Evolutionary conservation across 179 eudicot species (phyloP).

Genomic region (Nepenthes alata): DNA sequence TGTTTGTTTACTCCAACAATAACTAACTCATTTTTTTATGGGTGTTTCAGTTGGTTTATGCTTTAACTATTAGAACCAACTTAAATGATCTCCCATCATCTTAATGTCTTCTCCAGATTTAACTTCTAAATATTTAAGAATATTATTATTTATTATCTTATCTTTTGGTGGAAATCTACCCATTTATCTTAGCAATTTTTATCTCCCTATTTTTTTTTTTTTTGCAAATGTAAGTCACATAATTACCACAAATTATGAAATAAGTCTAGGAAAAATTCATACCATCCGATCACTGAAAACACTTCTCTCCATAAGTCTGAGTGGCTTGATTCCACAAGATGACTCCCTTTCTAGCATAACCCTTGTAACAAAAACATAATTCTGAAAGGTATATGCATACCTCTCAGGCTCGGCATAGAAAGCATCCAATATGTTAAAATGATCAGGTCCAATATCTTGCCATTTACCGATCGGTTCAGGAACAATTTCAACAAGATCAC

Average conservation of each 20-base stretch:
- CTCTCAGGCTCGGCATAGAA: conserved; percentile 89
- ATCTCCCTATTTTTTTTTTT: background rate
- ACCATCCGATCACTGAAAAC: conserved; percentile 98
- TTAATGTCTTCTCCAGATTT: no score
- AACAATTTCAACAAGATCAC: conserved; percentile 88
- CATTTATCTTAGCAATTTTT: no score
- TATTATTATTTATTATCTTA: no score
- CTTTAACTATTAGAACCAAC: no score
- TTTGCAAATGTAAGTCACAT: background rate
- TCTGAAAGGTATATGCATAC: conserved; percentile 93
- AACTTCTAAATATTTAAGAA: no score
- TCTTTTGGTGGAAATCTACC: no score
- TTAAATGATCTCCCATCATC: no score
- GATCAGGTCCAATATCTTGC: conserved; percentile 91
- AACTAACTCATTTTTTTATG: no score
- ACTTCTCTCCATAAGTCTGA: conserved; percentile 96
- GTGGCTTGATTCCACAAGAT: conserved; percentile 74
- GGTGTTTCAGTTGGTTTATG: no score
- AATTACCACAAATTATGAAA: background rate
- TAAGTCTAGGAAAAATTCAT: conserved; percentile 5
- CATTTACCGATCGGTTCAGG: conserved; percentile 92
- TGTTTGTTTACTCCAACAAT: no score
- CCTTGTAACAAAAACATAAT: conserved; percentile 91
- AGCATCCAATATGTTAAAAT: conserved; percentile 79
- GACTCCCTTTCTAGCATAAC: conserved; percentile 96